Evolutionary conservation across 75 land plant species (phyloP).

Genomic region (Isoetes taiwanensis): DNA sequence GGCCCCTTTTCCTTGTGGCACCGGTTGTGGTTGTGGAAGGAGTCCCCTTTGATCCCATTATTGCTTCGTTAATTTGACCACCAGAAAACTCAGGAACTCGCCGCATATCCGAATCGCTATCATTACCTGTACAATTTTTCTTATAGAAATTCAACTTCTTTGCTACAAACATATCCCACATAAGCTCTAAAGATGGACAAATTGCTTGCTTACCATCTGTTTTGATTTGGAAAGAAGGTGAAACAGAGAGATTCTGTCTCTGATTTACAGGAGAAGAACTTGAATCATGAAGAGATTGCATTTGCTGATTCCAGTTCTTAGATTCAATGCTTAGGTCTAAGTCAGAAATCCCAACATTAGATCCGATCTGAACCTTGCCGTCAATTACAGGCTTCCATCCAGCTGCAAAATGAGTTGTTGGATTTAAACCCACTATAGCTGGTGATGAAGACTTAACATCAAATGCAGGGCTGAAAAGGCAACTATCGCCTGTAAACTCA

Average conservation of each 20-base stretch:
- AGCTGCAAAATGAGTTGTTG: no score
- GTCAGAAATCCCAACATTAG: not conserved
- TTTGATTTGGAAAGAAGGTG: constrained; percentile 11
- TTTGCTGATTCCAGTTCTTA: constrained; percentile 6
- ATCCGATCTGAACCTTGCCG: constrained; percentile 10
- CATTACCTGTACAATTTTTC: constrained; percentile 35
- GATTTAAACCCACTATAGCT: no score
- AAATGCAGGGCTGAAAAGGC: no score
- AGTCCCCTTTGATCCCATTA: constrained; percentile 46
- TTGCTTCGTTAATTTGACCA: not conserved
- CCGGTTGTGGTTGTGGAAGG: constrained; percentile 14
- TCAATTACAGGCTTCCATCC: constrained; percentile 20
- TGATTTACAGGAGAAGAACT: constrained; percentile 9
- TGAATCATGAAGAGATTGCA: constrained; percentile 7
- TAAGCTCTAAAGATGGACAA: no score
- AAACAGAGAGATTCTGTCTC: constrained; percentile 5
- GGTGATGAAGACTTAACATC: no score
- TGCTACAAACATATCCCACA: no score
- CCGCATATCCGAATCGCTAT: constrained; percentile 87
- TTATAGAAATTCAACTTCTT: not conserved
- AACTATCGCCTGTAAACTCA: no score
- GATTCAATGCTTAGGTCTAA: not conserved
- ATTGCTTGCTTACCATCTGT: constrained; percentile 13
- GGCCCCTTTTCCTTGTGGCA: constrained; percentile 35
- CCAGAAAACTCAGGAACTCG: constrained; percentile 60